Evolutionary conservation across 768 basidiomycete species (phyloP), one percentile per base, ranked within the genome.

Genomic region (Clitopilus passeckerianus): DNA sequence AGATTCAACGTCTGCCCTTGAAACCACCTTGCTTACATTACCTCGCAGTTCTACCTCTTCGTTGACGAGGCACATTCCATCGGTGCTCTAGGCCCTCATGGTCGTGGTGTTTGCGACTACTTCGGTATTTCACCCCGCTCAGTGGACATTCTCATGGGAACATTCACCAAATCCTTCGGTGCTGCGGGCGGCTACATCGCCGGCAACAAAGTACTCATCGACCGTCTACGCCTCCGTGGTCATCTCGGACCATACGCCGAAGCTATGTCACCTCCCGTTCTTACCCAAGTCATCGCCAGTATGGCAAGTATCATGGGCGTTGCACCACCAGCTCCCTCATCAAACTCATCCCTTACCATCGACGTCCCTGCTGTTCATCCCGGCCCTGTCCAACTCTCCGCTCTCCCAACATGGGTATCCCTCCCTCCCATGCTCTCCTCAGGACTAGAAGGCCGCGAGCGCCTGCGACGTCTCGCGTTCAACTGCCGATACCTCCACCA

Each of bases 261-360:
- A 74, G 75, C 91, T 1, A 95, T 96, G 83, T 75, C 92, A 0
- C 96, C 96, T 0, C 84, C 94, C 0, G 93, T 99, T 53, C 79
- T 97, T 30, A 91, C 90, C 16, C 97, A 99, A 72, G 79, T 98
- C 65, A 75, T 95, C 54, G 85, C 96, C 1, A 90, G 90, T 61
- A 97, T 96, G 92, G 91, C 89, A 0, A 93, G 92, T 64, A 98
- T 99, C 75, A 98, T 98, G 95, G 96, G 96, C 27, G 73, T 93
- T 60, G 69, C 81, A 10, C 61, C 76, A 5, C 70, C 78, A 9
- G 66, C 77, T 27, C n/a, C 72, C n/a, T 64, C 72, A 37, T 65
- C 72, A 27, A 61, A 64, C 22, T 58, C 66, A 57, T 58, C 61
- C 59, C 64, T 59, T 16, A 55, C 54, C 30, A 60, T 62, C 10